Evolutionary conservation across 345 rosid genomes (phyloP).

Genomic region (Erucastrum elatum): DNA sequence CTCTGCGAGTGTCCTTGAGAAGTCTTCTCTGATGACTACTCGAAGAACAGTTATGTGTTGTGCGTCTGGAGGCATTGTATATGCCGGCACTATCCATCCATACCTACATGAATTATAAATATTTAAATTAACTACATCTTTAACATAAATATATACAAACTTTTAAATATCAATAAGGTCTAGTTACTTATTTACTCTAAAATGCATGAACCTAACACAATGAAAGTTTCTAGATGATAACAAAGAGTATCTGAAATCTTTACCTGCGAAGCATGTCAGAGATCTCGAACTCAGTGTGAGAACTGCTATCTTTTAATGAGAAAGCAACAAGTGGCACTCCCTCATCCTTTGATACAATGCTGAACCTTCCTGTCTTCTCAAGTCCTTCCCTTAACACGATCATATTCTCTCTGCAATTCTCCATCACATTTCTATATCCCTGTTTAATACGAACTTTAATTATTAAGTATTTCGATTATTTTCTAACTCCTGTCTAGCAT

Average conservation of each 20-base stretch:
- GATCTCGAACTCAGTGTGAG: conserved; percentile 61
- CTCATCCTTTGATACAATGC: conserved; percentile 64
- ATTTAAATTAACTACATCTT: neutral
- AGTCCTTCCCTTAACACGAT: conserved; percentile 62
- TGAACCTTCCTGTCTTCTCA: conserved; percentile 58
- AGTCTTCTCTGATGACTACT: conserved; percentile 80
- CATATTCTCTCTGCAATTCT: conserved; percentile 66
- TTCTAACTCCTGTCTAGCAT: neutral
- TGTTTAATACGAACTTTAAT: neutral
- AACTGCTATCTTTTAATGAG: conserved; percentile 61
- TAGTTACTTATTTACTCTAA: neutral
- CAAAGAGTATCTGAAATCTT: neutral
- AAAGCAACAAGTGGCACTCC: conserved; percentile 88
- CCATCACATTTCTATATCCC: conserved; percentile 56
- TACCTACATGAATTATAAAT: conserved; percentile 32
- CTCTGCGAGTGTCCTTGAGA: conserved; percentile 71
- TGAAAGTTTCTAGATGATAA: neutral
- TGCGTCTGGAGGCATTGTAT: conserved; percentile 87
- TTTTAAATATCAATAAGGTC: neutral
- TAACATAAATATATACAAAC: neutral
- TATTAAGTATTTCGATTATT: neutral
- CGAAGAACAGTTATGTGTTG: conserved; percentile 79
- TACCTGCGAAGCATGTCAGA: conserved; percentile 45
- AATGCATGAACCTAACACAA: neutral
- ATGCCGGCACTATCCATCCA: conserved; percentile 90